These are phyloP conservation scores for Biscogniauxia marginata DNA, from an alignment of 2,329 filamentous ascomycete genomes.

Conservation along the genomic window DNA sequence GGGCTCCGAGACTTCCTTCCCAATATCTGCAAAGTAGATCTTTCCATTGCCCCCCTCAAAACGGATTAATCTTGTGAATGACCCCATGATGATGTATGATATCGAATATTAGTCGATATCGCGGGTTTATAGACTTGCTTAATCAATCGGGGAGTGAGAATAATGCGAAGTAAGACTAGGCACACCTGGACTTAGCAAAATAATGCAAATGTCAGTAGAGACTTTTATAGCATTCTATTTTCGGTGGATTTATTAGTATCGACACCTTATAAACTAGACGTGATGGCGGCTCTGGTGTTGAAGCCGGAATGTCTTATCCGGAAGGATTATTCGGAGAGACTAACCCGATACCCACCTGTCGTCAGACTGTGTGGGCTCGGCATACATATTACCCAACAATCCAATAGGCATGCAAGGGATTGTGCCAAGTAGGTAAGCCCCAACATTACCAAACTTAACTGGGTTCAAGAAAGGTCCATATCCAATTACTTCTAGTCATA, in stretches of 20 bases:
- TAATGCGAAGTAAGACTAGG: not conserved
- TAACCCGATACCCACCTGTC: no score
- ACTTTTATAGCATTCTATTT: not conserved
- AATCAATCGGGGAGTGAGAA: not conserved
- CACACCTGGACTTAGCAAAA: not conserved
- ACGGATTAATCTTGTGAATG: slow-evolving; percentile 17
- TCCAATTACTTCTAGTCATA: no score
- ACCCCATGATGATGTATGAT: slow-evolving; percentile 2
- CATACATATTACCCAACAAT: no score
- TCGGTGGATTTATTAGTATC: no score
- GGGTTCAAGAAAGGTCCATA: no score
- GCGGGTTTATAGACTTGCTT: not conserved
- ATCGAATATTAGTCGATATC: not conserved
- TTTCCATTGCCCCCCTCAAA: slow-evolving; percentile 16
- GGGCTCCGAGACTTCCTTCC: slow-evolving; percentile 7
- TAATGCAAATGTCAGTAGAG: not conserved
- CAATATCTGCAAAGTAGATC: slow-evolving; percentile 20
- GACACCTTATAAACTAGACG: no score
- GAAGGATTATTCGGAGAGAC: not conserved
- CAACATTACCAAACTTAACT: no score
- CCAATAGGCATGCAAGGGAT: no score
- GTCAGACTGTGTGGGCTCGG: no score
- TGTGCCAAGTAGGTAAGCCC: no score
- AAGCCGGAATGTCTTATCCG: not conserved
- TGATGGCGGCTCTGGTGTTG: not conserved